Conservation (phyloP, 2,329 filamentous ascomycete species). For the Didymella pinodella region DNA sequence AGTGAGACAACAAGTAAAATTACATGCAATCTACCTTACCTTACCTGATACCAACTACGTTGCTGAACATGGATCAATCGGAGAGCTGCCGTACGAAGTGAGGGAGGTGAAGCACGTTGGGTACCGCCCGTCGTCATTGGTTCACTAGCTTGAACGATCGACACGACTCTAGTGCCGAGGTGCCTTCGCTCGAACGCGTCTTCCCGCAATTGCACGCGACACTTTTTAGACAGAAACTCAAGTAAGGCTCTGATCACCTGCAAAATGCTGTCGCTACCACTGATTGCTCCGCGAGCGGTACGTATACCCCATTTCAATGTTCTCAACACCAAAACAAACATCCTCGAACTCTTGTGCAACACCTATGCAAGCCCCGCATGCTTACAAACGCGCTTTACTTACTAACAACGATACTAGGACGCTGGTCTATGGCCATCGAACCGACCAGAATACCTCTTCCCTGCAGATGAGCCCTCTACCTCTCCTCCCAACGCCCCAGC, state of each 20-base stretch:
- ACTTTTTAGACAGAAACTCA: not conserved
- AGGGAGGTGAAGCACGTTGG: slow-evolving; percentile 21
- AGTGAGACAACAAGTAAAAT: not conserved
- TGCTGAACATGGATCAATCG: not conserved
- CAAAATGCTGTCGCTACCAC: slow-evolving; percentile 38
- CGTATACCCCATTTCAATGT: not conserved
- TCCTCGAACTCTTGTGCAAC: not conserved
- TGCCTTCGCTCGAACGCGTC: slow-evolving; percentile 13
- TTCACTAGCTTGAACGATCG: slow-evolving; percentile 7
- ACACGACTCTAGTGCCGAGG: slow-evolving; percentile 13
- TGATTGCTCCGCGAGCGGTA: slow-evolving; percentile 39
- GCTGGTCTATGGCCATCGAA: slow-evolving; percentile 39
- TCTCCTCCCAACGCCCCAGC: slow-evolving; percentile 29
- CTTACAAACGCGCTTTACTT: not conserved
- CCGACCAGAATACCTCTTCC: slow-evolving; percentile 20
- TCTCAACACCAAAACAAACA: slow-evolving; percentile 1
- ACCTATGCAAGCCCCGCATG: not conserved
- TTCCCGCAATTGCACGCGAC: slow-evolving; percentile 11
- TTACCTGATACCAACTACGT: not conserved
- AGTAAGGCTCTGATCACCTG: not conserved
- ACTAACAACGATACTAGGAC: slow-evolving; percentile 34
- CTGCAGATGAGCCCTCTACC: slow-evolving; percentile 29
- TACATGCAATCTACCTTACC: slow-evolving; percentile 1
- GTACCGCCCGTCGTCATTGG: slow-evolving; percentile 8
- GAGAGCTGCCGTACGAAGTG: slow-evolving; percentile 9